A percentile compares a stretch with the other conserved stretches of the same genome.
Evolutionary conservation across 805 yeast species (phyloP).

Genomic region (Kodamaea neixiangensis): DNA sequence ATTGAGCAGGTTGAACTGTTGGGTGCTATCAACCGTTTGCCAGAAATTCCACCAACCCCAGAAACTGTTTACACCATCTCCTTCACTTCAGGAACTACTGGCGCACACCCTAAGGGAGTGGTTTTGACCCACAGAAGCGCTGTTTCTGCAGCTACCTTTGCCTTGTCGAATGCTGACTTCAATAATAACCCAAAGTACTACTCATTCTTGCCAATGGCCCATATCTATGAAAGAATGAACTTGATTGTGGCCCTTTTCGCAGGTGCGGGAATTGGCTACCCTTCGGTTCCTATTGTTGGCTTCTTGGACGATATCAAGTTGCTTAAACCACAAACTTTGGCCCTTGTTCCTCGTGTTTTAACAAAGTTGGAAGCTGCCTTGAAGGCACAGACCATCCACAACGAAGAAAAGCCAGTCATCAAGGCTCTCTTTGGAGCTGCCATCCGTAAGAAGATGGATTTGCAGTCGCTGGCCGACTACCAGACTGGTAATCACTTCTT

Average conservation of each 20-base stretch:
- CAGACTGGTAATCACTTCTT: conserved; percentile 30
- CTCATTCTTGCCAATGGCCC: conserved; percentile 29
- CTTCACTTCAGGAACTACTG: conserved; percentile 65
- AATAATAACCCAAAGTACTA: conserved; percentile 13
- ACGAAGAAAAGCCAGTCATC: conserved; percentile 33
- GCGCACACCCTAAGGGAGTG: conserved; percentile 75
- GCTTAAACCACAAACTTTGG: conserved; percentile 29
- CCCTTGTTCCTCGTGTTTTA: conserved; percentile 36
- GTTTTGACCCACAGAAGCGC: conserved; percentile 40
- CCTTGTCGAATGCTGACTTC: conserved; percentile 12
- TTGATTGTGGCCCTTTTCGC: conserved; percentile 14
- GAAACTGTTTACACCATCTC: conserved; percentile 42
- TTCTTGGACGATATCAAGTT: conserved; percentile 32
- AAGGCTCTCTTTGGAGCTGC: conserved; percentile 31
- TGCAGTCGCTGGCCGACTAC: conserved; percentile 19
- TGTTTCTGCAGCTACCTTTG: conserved; percentile 18
- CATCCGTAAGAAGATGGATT: conserved; percentile 28
- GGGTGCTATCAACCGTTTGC: conserved; percentile 40
- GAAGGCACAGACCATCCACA: conserved; percentile 46
- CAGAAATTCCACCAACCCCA: conserved; percentile 30
- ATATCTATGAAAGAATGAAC: conserved; percentile 23
- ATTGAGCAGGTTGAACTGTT: conserved; percentile 27
- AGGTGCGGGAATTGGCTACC: conserved; percentile 28
- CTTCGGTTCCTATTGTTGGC: conserved; percentile 31
- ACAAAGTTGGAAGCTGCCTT: conserved; percentile 51